Percentiles rank a stretch among this genome's conserved stretches.
Evolutionary conservation across 371 early-diverging fungal species (phyloP).

Genomic region (Mucor sp.): DNA sequence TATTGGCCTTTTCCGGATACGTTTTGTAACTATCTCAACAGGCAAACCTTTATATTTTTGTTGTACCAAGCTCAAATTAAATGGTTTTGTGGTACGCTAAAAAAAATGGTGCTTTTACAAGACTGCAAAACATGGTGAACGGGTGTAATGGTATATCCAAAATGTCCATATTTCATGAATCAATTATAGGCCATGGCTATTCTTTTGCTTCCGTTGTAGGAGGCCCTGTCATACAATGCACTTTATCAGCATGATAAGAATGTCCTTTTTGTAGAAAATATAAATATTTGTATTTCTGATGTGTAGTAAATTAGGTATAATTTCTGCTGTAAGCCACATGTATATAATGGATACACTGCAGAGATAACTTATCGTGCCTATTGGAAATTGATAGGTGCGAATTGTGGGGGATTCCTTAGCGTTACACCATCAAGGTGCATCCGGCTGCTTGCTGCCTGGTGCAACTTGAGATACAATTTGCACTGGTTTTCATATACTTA

Average conservation of each 20-base stretch:
- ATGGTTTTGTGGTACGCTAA: background rate
- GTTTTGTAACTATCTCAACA: no score
- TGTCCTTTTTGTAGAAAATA: background rate
- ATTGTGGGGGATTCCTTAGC: background rate
- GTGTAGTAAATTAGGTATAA: slow-evolving; percentile 1
- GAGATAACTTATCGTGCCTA: background rate
- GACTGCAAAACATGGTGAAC: background rate
- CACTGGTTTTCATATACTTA: background rate
- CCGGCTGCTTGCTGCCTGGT: background rate
- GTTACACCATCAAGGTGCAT: background rate
- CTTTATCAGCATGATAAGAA: background rate
- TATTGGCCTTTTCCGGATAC: no score
- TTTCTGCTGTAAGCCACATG: background rate
- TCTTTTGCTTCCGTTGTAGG: background rate
- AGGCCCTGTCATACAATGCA: background rate
- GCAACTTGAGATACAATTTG: background rate
- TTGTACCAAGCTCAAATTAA: background rate
- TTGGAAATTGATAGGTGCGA: background rate
- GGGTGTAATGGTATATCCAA: background rate
- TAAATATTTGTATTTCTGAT: background rate
- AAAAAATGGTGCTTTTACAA: background rate
- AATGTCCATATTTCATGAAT: background rate
- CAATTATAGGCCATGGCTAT: background rate
- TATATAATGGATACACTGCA: background rate
- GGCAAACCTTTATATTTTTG: no score